phyloP scores from a whole-genome alignment of 2,329 filamentous ascomycete species.

The Monilinia vaccinii-corymbosi region DNA sequence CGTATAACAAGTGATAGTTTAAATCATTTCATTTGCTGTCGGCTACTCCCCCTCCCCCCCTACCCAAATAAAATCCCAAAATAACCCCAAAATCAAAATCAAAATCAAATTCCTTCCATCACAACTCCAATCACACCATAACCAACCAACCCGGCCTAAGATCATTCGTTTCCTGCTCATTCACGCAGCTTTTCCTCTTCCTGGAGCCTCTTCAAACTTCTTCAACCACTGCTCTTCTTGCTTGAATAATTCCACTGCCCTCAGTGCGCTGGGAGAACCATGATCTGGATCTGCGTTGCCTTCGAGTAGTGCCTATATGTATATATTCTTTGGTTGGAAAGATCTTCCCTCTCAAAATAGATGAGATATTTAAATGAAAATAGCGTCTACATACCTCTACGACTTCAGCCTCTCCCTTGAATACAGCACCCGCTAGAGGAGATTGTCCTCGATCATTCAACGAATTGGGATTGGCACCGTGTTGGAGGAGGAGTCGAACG shows the following conservation, averaged over 20 bases:
- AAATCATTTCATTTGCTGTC: too few relatives aligned
- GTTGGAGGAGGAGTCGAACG: constrained; percentile 49
- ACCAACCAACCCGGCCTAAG: not conserved
- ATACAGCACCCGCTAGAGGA: constrained; percentile 61
- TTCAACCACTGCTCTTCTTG: constrained; percentile 41
- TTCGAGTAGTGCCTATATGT: constrained; percentile 34
- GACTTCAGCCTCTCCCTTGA: constrained; percentile 59
- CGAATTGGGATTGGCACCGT: constrained; percentile 58
- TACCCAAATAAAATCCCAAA: too few relatives aligned
- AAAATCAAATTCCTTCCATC: too few relatives aligned
- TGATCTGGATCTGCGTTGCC: constrained; percentile 46
- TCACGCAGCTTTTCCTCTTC: constrained; percentile 35
- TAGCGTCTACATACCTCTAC: constrained; percentile 38
- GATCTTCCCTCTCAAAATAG: not conserved
- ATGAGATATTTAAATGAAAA: constrained; percentile 68
- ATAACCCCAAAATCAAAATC: too few relatives aligned
- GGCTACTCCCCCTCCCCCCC: too few relatives aligned
- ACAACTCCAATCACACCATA: not conserved
- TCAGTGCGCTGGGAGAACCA: constrained; percentile 40
- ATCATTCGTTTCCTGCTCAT: too few relatives aligned
- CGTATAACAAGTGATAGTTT: too few relatives aligned
- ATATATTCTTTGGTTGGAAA: not conserved
- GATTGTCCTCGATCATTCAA: constrained; percentile 62
- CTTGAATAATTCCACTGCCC: constrained; percentile 43
- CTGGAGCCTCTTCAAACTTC: constrained; percentile 41